Evolutionary conservation across 306 rosid genomes (phyloP).

Genomic region (Begonia loranthoides): DNA sequence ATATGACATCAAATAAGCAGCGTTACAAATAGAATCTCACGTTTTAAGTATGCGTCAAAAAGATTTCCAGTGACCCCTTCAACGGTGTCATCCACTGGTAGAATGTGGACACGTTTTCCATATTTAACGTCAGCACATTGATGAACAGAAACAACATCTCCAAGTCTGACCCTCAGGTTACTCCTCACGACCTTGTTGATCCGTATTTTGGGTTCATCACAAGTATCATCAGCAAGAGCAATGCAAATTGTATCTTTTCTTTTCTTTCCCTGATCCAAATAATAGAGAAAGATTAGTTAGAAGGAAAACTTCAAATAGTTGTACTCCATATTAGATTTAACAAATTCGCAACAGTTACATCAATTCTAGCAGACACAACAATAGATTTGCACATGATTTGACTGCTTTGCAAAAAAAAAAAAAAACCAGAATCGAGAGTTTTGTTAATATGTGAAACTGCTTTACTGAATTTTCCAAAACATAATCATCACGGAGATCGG

Average conservation of each 20-base stretch:
- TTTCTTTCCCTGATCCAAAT: conserved; percentile 17
- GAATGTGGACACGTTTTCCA: conserved; percentile 17
- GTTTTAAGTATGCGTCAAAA: conserved; percentile 16
- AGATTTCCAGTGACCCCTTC: conserved; percentile 21
- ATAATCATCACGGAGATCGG: no score
- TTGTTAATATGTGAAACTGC: no score
- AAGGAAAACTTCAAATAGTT: no score
- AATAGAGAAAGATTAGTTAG: background rate
- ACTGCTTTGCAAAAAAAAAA: no score
- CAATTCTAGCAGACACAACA: no score
- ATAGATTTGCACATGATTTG: background rate
- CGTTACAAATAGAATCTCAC: conserved; percentile 5
- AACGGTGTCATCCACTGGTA: conserved; percentile 21
- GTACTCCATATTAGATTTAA: no score
- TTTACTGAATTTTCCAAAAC: no score
- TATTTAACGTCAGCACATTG: conserved; percentile 18
- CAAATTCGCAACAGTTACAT: no score
- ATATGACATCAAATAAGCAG: background rate
- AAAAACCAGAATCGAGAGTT: no score
- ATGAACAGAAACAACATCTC: conserved; percentile 20
- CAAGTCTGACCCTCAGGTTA: conserved; percentile 21
- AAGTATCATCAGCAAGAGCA: conserved; percentile 11
- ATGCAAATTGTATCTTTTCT: conserved; percentile 18
- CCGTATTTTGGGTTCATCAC: conserved; percentile 19
- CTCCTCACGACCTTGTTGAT: conserved; percentile 23